Conservation (phyloP, 345 rosid species). For the Gossypium raimondii region DNA sequence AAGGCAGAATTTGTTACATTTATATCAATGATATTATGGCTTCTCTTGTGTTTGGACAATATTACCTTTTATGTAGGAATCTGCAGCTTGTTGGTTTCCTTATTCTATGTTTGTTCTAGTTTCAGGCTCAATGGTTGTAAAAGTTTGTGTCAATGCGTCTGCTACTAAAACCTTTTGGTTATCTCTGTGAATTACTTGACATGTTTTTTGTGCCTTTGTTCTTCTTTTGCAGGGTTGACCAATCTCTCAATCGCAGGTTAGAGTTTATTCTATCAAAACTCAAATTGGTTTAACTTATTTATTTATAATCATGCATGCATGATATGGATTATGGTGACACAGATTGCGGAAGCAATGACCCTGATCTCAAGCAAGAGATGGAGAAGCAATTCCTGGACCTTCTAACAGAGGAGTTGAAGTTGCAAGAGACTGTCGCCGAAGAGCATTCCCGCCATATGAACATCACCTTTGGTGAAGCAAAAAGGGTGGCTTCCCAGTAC, state of each 20-base stretch:
- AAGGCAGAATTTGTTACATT: neutral
- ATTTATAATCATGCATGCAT: neutral
- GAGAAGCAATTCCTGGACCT: constrained; percentile 96
- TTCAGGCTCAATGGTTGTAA: neutral
- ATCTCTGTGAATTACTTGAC: constrained; percentile 20
- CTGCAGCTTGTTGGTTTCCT: constrained; percentile 5
- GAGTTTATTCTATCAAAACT: constrained; percentile 31
- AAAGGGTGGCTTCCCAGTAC: constrained; percentile 89
- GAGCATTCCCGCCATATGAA: constrained; percentile 88
- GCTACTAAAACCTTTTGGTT: neutral
- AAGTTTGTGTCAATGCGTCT: constrained; percentile 3
- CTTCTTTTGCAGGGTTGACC: constrained; percentile 59
- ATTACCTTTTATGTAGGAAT: neutral
- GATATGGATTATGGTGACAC: constrained; percentile 19
- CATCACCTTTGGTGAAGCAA: constrained; percentile 75
- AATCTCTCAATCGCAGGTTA: constrained; percentile 83
- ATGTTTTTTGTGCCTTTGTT: constrained; percentile 15
- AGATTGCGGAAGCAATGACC: constrained; percentile 90
- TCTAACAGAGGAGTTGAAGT: constrained; percentile 81
- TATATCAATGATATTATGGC: neutral
- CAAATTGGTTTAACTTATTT: constrained; percentile 2
- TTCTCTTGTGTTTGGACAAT: neutral
- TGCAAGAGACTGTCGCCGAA: constrained; percentile 81
- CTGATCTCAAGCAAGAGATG: constrained; percentile 88
- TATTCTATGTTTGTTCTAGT: constrained; percentile 3